Percentiles rank a stretch among this genome's conserved stretches.
Conservation (phyloP, 352 stramenopile species). For the Globisporangium canariense region DNA sequence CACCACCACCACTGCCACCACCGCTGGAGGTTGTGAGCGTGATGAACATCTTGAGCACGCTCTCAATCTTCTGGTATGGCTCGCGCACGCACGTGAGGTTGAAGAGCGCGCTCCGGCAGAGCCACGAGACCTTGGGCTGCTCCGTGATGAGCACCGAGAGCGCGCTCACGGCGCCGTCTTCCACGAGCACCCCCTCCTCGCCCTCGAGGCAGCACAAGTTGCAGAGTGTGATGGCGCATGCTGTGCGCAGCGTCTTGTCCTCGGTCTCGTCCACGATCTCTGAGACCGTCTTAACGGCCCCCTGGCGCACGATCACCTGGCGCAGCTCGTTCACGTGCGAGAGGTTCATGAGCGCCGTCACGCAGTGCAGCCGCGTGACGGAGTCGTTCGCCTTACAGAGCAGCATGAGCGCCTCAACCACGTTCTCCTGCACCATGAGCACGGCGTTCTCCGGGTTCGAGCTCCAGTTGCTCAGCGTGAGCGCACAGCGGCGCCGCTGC, state of each 20-base stretch:
- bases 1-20: conserved; percentile 12
- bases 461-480: conserved; percentile 88
- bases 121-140: conserved; percentile 51
- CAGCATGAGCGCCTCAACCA: conserved; percentile 78
- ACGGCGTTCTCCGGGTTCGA: conserved; percentile 79
- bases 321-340: conserved; percentile 65
- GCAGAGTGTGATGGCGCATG: conserved; percentile 83
- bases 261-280: conserved; percentile 69
- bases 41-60: conserved; percentile 71
- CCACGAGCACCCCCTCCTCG: conserved; percentile 74
- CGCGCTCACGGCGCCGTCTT: conserved; percentile 76
- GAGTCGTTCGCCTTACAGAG: conserved; percentile 69
- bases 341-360: conserved; percentile 85
- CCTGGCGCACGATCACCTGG: conserved; percentile 58
- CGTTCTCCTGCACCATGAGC: conserved; percentile 87
- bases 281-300: conserved; percentile 67
- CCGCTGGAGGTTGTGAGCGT: conserved; percentile 49
- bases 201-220: conserved; percentile 84
- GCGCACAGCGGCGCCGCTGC: conserved; percentile 65
- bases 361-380: conserved; percentile 63
- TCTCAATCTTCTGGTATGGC: conserved; percentile 87
- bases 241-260: conserved; percentile 60
- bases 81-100: conserved; percentile 87
- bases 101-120: conserved; percentile 79
- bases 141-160: conserved; percentile 83